Conservation (phyloP, 441 rosid species). For the Mallotus japonicus region DNA sequence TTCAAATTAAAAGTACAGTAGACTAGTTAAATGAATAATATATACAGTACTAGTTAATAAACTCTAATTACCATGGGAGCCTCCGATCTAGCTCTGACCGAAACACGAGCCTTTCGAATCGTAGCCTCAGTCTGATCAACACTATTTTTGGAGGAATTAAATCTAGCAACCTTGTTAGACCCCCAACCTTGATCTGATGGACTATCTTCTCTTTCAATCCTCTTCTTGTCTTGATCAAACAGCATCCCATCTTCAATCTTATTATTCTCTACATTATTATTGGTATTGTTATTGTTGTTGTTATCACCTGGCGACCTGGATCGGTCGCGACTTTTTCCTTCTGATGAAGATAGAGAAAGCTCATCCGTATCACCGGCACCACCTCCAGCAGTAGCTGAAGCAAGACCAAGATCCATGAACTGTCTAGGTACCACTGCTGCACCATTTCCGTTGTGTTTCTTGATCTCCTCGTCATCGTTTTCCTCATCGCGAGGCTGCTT, state of each 20-base stretch:
- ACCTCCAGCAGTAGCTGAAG: conserved; percentile 15
- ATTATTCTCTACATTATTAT: too few relatives aligned
- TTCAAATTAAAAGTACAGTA: too few relatives aligned
- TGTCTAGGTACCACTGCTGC: conserved; percentile 55
- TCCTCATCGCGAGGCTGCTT: conserved; percentile 19
- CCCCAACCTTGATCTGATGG: conserved; percentile 61
- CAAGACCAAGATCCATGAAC: conserved; percentile 57
- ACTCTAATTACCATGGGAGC: conserved; percentile 68
- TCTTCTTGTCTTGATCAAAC: conserved; percentile 29
- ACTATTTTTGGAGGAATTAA: conserved; percentile 26
- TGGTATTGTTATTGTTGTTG: not conserved
- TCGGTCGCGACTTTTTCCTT: conserved; percentile 43
- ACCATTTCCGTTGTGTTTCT: conserved; percentile 23
- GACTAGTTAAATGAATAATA: too few relatives aligned
- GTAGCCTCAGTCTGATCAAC: conserved; percentile 83
- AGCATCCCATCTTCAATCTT: conserved; percentile 25
- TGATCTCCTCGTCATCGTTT: conserved; percentile 29
- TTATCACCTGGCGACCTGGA: conserved; percentile 36
- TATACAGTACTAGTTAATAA: not conserved
- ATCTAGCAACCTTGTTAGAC: conserved; percentile 50
- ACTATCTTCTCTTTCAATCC: conserved; percentile 44
- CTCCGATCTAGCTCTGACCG: conserved; percentile 89
- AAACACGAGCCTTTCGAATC: conserved; percentile 94
- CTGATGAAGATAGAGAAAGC: conserved; percentile 49
- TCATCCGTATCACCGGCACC: conserved; percentile 34